Evolutionary conservation across 805 yeast genomes (phyloP).

Genomic region (Monosporozyma yasuniensis): DNA sequence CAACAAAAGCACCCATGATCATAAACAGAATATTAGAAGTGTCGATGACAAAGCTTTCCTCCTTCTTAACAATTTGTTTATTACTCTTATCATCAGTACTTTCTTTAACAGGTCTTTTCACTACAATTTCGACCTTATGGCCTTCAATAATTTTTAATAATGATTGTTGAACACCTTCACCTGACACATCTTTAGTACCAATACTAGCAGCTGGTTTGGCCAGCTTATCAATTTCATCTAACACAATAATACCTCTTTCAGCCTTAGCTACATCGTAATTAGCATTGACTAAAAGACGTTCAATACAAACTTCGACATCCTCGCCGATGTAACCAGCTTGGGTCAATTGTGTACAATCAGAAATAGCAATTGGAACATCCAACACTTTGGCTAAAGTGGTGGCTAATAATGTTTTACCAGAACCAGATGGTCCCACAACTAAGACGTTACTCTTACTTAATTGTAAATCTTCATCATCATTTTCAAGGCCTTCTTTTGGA

Average conservation of each 20-base stretch:
- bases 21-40: slow-evolving; percentile 49
- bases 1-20: slow-evolving; percentile 56
- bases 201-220: slow-evolving; percentile 40
- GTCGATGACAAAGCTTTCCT: slow-evolving; percentile 41
- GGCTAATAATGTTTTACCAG: slow-evolving; percentile 53
- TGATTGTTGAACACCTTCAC: slow-evolving; percentile 60
- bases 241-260: slow-evolving; percentile 49
- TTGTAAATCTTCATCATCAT: slow-evolving; percentile 35
- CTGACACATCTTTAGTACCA: slow-evolving; percentile 50
- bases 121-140: slow-evolving; percentile 40
- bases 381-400: slow-evolving; percentile 43
- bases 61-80: slow-evolving; percentile 28
- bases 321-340: slow-evolving; percentile 63
- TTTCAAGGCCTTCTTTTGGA: slow-evolving; percentile 10
- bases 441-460: slow-evolving; percentile 49
- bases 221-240: slow-evolving; percentile 52
- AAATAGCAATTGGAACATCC: slow-evolving; percentile 49
- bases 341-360: slow-evolving; percentile 53
- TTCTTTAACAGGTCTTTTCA: slow-evolving; percentile 35
- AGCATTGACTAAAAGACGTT: slow-evolving; percentile 41
- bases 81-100: slow-evolving; percentile 23
- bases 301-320: slow-evolving; percentile 51
- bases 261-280: slow-evolving; percentile 44
- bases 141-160: slow-evolving; percentile 51
- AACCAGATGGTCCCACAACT: slow-evolving; percentile 52